These are phyloP conservation scores for Xylaria sp. DNA, from an alignment of 2,329 filamentous ascomycete genomes.

Conservation along the genomic window DNA sequence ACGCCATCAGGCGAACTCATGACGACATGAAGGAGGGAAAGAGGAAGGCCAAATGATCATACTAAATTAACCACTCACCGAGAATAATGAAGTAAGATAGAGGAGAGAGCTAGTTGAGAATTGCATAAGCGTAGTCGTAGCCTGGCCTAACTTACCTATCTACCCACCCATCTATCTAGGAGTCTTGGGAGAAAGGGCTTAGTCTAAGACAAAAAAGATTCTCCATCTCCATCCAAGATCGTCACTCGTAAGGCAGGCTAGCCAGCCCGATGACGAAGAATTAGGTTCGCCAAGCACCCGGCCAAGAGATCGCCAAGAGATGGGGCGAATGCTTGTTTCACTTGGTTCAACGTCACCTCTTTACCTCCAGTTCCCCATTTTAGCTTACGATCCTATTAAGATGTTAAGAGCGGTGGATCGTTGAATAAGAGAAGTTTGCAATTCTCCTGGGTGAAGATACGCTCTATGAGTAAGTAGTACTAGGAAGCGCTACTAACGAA, in stretches of 20 bases:
- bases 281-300: conserved; percentile 28
- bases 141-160: background rate
- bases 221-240: conserved; percentile 2
- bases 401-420: background rate
- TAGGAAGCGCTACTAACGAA: conserved; percentile 11
- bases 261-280: background rate
- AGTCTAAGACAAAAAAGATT: background rate
- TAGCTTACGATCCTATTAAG: background rate
- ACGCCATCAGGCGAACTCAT: background rate
- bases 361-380: conserved; percentile 1
- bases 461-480: background rate
- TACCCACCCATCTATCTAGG: background rate
- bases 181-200: background rate
- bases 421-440: background rate
- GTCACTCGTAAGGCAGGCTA: conserved; percentile 1
- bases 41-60: background rate
- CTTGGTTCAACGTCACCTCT: conserved; percentile 26
- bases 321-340: conserved; percentile 47
- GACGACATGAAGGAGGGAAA: background rate
- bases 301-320: conserved; percentile 51
- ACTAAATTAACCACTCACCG: background rate
- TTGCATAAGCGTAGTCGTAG: background rate
- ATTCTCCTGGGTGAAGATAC: background rate
- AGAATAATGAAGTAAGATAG: background rate
- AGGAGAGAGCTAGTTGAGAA: background rate